These are phyloP conservation scores for Lathyrus sativus DNA, from an alignment of 306 rosid species.

Conservation along the genomic window DNA sequence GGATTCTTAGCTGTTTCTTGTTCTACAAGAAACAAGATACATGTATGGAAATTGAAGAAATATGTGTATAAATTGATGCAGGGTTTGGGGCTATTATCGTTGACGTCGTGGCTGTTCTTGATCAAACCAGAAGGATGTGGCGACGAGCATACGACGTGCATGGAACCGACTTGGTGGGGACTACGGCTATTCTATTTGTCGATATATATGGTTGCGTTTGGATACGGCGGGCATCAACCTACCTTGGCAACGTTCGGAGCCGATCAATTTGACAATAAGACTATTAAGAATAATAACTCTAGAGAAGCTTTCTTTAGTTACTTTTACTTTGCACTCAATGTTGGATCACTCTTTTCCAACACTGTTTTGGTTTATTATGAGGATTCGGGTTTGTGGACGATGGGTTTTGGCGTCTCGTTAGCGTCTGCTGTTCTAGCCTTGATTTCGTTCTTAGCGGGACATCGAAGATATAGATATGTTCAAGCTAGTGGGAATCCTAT, in stretches of 20 bases:
- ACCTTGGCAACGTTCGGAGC: constrained; percentile 66
- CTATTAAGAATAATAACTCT: not conserved
- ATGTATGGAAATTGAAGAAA: not conserved
- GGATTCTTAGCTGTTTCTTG: not conserved
- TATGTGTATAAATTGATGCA: constrained; percentile 3
- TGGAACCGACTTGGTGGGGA: constrained; percentile 42
- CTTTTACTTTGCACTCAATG: constrained; percentile 64
- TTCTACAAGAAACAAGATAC: not conserved
- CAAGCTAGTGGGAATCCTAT: constrained; percentile 54
- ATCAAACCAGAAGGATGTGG: constrained; percentile 56
- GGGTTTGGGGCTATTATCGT: constrained; percentile 58
- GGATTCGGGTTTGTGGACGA: constrained; percentile 55
- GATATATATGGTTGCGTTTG: constrained; percentile 58
- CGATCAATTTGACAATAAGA: constrained; percentile 54
- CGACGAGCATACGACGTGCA: constrained; percentile 31
- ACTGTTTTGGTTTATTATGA: constrained; percentile 56
- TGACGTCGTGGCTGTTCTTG: constrained; percentile 46
- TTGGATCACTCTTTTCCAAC: constrained; percentile 64
- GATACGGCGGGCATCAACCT: constrained; percentile 70
- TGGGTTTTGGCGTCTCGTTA: constrained; percentile 49
- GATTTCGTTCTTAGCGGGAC: constrained; percentile 41
- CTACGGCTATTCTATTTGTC: constrained; percentile 48
- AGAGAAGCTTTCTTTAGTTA: constrained; percentile 55
- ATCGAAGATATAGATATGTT: constrained; percentile 38
- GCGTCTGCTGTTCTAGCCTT: constrained; percentile 54